phyloP scores from a whole-genome alignment of 2,329 filamentous ascomycete species.

The Ramichloridium luteum region DNA sequence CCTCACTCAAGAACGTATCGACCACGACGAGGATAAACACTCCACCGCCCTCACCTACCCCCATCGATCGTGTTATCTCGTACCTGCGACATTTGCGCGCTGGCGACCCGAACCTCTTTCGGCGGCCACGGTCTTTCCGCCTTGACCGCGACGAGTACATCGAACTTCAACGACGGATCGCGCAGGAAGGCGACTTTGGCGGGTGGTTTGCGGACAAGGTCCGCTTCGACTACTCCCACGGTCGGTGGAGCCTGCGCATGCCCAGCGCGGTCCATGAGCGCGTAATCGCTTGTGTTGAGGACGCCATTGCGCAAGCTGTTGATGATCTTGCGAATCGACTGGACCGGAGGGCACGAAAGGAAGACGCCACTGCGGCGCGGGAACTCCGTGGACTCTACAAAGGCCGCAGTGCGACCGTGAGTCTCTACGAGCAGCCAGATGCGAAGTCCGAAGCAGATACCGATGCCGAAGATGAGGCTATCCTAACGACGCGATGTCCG shows the following conservation, averaged over 20 bases:
- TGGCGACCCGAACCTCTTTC: too few species aligned
- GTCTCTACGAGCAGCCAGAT: constrained; percentile 6
- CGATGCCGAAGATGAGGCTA: constrained; percentile 5
- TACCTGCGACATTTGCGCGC: too few species aligned
- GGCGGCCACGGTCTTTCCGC: too few species aligned
- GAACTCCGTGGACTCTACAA: constrained; percentile 5
- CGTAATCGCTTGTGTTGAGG: constrained; percentile 5
- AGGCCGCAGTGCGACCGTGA: constrained; percentile 7
- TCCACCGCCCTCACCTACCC: too few species aligned
- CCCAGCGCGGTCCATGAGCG: constrained; percentile 8
- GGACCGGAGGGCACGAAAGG: too few species aligned
- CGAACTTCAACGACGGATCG: constrained; percentile 3
- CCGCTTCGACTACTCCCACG: constrained; percentile 10
- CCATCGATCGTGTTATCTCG: too few species aligned
- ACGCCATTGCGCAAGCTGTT: constrained; percentile 3
- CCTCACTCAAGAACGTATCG: too few species aligned
- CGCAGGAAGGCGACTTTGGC: neutral
- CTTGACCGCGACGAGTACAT: too few species aligned
- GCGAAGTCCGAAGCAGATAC: too few species aligned
- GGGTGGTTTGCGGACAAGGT: constrained; percentile 6
- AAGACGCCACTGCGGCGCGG: neutral
- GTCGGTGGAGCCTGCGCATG: constrained; percentile 11
- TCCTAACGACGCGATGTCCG: constrained; percentile 4
- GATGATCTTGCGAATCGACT: constrained; percentile 1
- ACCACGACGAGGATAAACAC: too few species aligned